A percentile compares a stretch with the other conserved stretches of the same genome.
Conservation (phyloP, 345 rosid species). For the Populus simonii region DNA sequence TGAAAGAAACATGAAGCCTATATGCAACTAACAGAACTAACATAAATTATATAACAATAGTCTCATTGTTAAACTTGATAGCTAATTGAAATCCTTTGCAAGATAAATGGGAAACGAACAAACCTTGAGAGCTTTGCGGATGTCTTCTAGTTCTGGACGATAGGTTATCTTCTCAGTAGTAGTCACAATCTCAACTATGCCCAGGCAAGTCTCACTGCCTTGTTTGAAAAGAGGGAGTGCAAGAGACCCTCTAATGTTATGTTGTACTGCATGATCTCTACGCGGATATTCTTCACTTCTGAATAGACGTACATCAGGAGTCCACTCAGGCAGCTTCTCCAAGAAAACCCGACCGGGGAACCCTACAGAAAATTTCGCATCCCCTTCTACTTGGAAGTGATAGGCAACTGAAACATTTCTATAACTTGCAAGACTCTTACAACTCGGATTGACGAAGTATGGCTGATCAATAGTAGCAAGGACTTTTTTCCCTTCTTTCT, state of each 20-base stretch:
- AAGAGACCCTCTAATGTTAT: slow-evolving; percentile 65
- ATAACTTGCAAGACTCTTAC: slow-evolving; percentile 55
- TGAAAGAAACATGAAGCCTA: not conserved
- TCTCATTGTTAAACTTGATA: not conserved
- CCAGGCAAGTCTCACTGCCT: slow-evolving; percentile 64
- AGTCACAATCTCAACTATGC: slow-evolving; percentile 76
- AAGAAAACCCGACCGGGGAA: slow-evolving; percentile 74
- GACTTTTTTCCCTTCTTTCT: slow-evolving; percentile 48
- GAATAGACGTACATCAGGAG: slow-evolving; percentile 81
- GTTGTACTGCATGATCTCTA: slow-evolving; percentile 43
- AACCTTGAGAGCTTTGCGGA: slow-evolving; percentile 83
- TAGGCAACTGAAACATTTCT: slow-evolving; percentile 53
- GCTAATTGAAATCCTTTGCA: not conserved
- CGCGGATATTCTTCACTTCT: slow-evolving; percentile 66
- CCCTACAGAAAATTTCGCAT: slow-evolving; percentile 48
- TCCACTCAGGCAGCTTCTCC: slow-evolving; percentile 78
- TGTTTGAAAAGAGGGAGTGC: slow-evolving; percentile 76
- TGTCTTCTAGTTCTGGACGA: slow-evolving; percentile 52
- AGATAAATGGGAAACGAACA: slow-evolving; percentile 13
- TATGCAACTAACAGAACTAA: not conserved
- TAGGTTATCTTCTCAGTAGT: slow-evolving; percentile 59
- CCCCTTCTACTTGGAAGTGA: slow-evolving; percentile 61
- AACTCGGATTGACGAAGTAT: slow-evolving; percentile 42
- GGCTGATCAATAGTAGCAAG: slow-evolving; percentile 74
- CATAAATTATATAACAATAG: not conserved